Evolutionary conservation across 352 stramenopile genomes (phyloP).

Genomic region (Globisporangium lucens): DNA sequence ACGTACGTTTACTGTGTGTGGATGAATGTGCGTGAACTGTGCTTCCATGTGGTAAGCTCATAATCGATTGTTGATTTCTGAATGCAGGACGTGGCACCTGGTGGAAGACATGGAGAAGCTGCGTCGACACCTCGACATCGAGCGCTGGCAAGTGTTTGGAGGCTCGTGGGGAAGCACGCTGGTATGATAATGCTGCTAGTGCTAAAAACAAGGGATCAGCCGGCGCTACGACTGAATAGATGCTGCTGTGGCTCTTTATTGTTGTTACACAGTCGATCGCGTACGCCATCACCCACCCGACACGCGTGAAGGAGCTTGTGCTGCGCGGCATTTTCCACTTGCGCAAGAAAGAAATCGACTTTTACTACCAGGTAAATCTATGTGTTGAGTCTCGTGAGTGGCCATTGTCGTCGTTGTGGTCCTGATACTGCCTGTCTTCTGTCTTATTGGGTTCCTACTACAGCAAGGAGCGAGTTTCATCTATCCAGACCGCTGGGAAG

Average conservation of each 20-base stretch:
- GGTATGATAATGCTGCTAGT: slow-evolving; percentile 21
- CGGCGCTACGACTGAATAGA: not conserved
- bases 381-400: not conserved
- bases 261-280: slow-evolving; percentile 62
- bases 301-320: slow-evolving; percentile 82
- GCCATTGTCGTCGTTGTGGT: not conserved
- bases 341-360: slow-evolving; percentile 89
- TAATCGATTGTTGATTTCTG: not conserved
- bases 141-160: slow-evolving; percentile 93
- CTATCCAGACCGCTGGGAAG: slow-evolving; percentile 90
- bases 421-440: not conserved
- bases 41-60: not conserved
- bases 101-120: slow-evolving; percentile 94
- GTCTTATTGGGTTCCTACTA: not conserved
- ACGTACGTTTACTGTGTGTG: slow-evolving; percentile 38
- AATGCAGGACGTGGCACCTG: slow-evolving; percentile 80
- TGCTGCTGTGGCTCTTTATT: slow-evolving; percentile 1
- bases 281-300: slow-evolving; percentile 90
- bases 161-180: slow-evolving; percentile 94
- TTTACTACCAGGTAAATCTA: slow-evolving; percentile 82
- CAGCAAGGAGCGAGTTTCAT: slow-evolving; percentile 83
- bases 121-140: slow-evolving; percentile 76
- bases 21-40: not conserved
- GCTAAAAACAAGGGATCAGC: not conserved
- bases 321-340: slow-evolving; percentile 93